Conservation (phyloP, 306 rosid species). For the Acacia crassicarpa region DNA sequence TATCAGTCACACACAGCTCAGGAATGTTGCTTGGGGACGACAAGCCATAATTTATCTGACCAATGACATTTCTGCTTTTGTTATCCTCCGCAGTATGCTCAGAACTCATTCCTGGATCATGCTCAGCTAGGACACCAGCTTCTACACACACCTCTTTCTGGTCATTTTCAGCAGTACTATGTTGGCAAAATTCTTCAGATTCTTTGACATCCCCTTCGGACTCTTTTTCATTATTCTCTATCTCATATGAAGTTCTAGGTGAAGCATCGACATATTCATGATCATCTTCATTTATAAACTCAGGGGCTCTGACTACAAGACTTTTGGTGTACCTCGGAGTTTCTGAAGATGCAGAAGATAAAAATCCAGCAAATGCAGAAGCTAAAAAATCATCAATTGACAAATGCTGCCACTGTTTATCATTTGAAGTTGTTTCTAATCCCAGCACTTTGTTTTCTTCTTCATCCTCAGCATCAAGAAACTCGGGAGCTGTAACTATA, state of each 20-base stretch:
- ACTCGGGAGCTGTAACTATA: conserved; percentile 81
- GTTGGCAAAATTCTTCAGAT: conserved; percentile 21
- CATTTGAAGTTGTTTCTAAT: conserved; percentile 29
- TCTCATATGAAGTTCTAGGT: conserved; percentile 26
- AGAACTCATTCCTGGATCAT: conserved; percentile 19
- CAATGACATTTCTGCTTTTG: conserved; percentile 30
- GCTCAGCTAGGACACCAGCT: conserved; percentile 27
- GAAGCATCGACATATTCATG: conserved; percentile 25
- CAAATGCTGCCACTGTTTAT: conserved; percentile 44
- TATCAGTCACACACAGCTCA: conserved; percentile 16
- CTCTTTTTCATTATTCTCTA: conserved; percentile 29
- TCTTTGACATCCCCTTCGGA: conserved; percentile 33
- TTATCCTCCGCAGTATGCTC: conserved; percentile 30
- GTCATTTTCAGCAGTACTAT: conserved; percentile 29
- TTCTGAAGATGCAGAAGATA: conserved; percentile 48
- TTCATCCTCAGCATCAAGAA: conserved; percentile 63
- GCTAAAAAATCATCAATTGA: conserved; percentile 81
- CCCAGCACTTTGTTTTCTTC: conserved; percentile 40
- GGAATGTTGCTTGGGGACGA: background rate
- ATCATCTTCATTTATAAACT: conserved; percentile 57
- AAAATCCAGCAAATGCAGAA: conserved; percentile 77
- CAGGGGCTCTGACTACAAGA: conserved; percentile 55
- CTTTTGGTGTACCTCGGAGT: conserved; percentile 44
- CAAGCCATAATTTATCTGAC: conserved; percentile 16
- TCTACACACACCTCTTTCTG: conserved; percentile 18